A percentile compares a stretch with the other conserved stretches of the same genome.
phyloP scores from a whole-genome alignment of 1,284 basidiomycete species.

The Exobasidium cylindrosporum region DNA sequence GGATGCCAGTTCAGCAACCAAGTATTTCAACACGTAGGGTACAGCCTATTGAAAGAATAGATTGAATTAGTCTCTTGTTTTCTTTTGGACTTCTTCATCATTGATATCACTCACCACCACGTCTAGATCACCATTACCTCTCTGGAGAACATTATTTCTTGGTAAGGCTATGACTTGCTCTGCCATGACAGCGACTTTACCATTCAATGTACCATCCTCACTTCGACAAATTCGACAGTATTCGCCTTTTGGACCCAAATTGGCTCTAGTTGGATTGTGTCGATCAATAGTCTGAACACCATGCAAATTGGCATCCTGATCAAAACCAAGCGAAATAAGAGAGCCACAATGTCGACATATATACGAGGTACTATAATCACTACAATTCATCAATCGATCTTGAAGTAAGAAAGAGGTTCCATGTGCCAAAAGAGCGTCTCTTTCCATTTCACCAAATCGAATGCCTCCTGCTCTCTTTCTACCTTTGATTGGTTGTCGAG shows the following conservation, averaged over 20 bases:
- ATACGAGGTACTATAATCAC: conserved; percentile 98
- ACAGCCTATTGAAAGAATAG: conserved; percentile 62
- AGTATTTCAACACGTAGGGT: conserved; percentile 71
- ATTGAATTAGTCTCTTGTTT: conserved; percentile 51
- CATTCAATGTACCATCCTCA: conserved; percentile 25
- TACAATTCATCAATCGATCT: conserved; percentile 99
- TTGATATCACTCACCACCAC: conserved; percentile 30
- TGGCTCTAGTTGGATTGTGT: not conserved
- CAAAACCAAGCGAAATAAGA: conserved; percentile 75
- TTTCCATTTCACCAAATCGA: conserved; percentile 99
- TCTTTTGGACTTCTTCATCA: too few species aligned
- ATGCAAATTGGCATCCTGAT: conserved; percentile 21
- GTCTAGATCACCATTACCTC: conserved; percentile 39
- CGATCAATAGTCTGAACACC: conserved; percentile 28
- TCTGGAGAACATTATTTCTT: conserved; percentile 28
- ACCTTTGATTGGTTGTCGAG: conserved; percentile 97
- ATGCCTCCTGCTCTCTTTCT: conserved; percentile 98
- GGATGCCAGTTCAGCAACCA: conserved; percentile 62
- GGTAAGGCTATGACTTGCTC: conserved; percentile 29
- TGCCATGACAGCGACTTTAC: conserved; percentile 3
- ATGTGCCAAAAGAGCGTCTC: conserved; percentile 95
- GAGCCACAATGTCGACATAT: conserved; percentile 94
- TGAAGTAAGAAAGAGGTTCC: conserved; percentile 96
- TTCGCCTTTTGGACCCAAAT: conserved; percentile 47
- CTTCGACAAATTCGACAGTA: conserved; percentile 50